phyloP scores from a whole-genome alignment of 495 filamentous ascomycete species.

The Aspergillus avenaceus region DNA sequence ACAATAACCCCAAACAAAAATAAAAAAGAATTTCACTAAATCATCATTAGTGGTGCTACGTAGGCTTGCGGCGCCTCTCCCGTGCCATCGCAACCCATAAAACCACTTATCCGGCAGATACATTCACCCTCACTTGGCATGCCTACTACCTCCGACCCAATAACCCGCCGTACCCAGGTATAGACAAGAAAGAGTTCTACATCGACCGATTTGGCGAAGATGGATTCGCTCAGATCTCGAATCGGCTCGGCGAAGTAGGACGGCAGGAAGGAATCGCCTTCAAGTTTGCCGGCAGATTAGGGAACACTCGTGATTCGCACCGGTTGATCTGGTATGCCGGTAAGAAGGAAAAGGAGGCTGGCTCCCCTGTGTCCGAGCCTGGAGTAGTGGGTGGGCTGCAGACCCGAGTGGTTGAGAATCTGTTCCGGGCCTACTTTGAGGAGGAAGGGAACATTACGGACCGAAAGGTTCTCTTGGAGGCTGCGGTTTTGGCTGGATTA shows the following conservation, averaged over 20 bases:
- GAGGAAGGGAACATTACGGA: slow-evolving; percentile 73
- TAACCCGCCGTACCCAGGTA: slow-evolving; percentile 46
- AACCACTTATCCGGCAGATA: slow-evolving; percentile 55
- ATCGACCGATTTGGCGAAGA: slow-evolving; percentile 55
- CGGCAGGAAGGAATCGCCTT: slow-evolving; percentile 66
- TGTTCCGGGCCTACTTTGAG: slow-evolving; percentile 76
- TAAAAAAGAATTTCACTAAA: slow-evolving; percentile 7
- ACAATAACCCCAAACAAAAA: too few relatives aligned
- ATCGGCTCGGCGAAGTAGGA: slow-evolving; percentile 56
- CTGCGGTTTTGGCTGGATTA: slow-evolving; percentile 61
- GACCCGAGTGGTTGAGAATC: slow-evolving; percentile 58
- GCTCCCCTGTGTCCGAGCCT: slow-evolving; percentile 7
- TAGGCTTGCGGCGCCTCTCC: slow-evolving; percentile 73
- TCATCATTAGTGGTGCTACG: slow-evolving; percentile 61
- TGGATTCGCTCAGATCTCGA: slow-evolving; percentile 50
- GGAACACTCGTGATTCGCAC: slow-evolving; percentile 76
- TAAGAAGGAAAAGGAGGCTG: slow-evolving; percentile 44
- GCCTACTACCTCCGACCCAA: slow-evolving; percentile 78
- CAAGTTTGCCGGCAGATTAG: slow-evolving; percentile 65
- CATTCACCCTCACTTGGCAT: slow-evolving; percentile 66
- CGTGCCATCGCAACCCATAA: slow-evolving; percentile 65
- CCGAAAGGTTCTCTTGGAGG: slow-evolving; percentile 52
- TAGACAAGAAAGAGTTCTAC: slow-evolving; percentile 56
- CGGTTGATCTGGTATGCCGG: slow-evolving; percentile 68
- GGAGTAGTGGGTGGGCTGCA: slow-evolving; percentile 40